Conservation (phyloP, 2,329 filamentous ascomycete genomes). For the Conoideocrella luteorostrata region DNA sequence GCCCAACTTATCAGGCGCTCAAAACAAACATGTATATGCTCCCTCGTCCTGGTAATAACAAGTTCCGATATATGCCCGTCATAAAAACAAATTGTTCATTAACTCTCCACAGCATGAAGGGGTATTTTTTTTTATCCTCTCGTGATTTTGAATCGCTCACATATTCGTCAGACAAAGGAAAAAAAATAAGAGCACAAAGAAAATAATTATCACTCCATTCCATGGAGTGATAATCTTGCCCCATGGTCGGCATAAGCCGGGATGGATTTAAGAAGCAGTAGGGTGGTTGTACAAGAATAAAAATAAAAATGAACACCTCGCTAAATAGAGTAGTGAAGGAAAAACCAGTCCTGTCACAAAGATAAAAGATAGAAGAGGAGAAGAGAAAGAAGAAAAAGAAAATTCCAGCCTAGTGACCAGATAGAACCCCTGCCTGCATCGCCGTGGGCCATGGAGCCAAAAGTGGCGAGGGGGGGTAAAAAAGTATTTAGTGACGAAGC, state of each 20-base stretch:
- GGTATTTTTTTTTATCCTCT: constrained; percentile 6
- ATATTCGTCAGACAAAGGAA: constrained; percentile 7
- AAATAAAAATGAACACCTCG: not conserved
- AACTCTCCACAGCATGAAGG: constrained; percentile 1
- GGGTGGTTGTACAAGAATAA: not conserved
- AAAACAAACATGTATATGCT: constrained; percentile 10
- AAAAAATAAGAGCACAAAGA: not conserved
- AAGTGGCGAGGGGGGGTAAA: no score
- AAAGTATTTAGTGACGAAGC: no score
- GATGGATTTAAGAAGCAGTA: not conserved
- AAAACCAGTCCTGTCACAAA: constrained; percentile 3
- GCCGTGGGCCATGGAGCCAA: no score
- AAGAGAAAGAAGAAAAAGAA: not conserved
- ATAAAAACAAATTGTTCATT: constrained; percentile 4
- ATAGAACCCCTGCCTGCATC: no score
- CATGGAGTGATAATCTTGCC: no score
- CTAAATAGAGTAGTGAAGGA: constrained; percentile 4
- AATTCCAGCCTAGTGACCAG: no score
- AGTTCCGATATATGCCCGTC: constrained; percentile 1
- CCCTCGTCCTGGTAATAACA: not conserved
- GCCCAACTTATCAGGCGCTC: not conserved
- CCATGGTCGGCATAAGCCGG: no score
- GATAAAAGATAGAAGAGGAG: not conserved
- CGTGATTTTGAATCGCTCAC: not conserved
- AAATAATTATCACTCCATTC: no score